phyloP scores from a whole-genome alignment of 2,329 filamentous ascomycete species.

The Penicillium sp. region DNA sequence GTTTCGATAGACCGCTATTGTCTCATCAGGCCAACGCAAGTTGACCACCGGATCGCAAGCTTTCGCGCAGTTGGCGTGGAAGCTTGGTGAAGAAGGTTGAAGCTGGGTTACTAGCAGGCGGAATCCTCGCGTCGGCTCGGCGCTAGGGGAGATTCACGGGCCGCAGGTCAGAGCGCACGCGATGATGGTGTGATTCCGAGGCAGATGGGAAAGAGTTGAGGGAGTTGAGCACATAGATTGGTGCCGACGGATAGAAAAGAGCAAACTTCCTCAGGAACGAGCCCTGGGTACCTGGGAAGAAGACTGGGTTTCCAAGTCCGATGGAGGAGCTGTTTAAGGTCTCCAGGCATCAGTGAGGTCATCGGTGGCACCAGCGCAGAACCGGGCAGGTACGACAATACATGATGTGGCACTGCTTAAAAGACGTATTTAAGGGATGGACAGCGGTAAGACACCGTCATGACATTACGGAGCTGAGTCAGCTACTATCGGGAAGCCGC shows the following conservation, averaged over 20 bases:
- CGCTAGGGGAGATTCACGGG: slow-evolving; percentile 31
- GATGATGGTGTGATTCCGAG: slow-evolving; percentile 13
- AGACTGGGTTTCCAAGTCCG: slow-evolving; percentile 8
- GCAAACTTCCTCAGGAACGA: slow-evolving; percentile 4
- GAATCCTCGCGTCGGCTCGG: slow-evolving; percentile 36
- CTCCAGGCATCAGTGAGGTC: slow-evolving; percentile 32
- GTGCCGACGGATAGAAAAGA: not conserved
- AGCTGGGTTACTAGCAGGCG: slow-evolving; percentile 17
- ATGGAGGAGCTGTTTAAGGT: slow-evolving; percentile 2
- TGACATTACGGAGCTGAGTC: slow-evolving; percentile 14
- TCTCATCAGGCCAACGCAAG: slow-evolving; percentile 10
- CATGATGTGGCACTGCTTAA: not conserved
- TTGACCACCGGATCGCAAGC: not conserved
- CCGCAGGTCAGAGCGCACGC: slow-evolving; percentile 25
- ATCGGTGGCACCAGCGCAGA: slow-evolving; percentile 28
- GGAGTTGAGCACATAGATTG: not conserved
- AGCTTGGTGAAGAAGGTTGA: slow-evolving; percentile 22
- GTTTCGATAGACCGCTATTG: slow-evolving; percentile 7
- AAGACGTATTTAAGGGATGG: not conserved
- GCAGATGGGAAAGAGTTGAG: not conserved
- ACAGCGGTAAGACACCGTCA: not conserved
- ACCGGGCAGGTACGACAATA: slow-evolving; percentile 18
- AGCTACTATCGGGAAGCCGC: slow-evolving; percentile 9
- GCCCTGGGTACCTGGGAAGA: slow-evolving; percentile 7
- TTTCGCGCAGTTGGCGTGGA: slow-evolving; percentile 1